These are phyloP conservation scores for Rhodotorula sphaerocarpa DNA, from an alignment of 768 basidiomycete species.

Conservation along the genomic window DNA sequence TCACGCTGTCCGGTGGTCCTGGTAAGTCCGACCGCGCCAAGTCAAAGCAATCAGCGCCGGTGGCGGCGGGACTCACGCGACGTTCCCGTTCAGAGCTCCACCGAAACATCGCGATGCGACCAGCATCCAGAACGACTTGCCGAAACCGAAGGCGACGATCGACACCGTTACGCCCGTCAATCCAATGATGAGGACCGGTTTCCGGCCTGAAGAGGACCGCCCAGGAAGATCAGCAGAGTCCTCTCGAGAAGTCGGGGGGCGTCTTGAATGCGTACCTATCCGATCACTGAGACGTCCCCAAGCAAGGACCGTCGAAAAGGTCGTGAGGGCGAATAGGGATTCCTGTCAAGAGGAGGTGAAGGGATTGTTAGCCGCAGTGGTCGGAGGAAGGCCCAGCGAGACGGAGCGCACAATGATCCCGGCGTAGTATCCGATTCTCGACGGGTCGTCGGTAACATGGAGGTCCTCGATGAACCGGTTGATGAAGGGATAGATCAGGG, in stretches of 20 bases:
- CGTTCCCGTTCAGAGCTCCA: constrained; percentile 27
- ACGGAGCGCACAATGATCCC: constrained; percentile 7
- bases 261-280: constrained; percentile 10
- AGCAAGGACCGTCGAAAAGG: constrained; percentile 29
- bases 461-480: constrained; percentile 17
- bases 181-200: constrained; percentile 37
- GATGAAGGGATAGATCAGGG: constrained; percentile 32
- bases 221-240: neutral
- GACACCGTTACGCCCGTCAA: constrained; percentile 31
- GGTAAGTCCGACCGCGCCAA: too few species aligned
- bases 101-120: constrained; percentile 31
- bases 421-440: constrained; percentile 14
- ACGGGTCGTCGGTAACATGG: constrained; percentile 20
- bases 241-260: neutral
- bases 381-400: neutral
- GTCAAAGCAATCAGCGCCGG: neutral
- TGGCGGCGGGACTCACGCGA: constrained; percentile 17
- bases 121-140: constrained; percentile 18
- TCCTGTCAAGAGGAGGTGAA: constrained; percentile 3
- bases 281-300: constrained; percentile 38
- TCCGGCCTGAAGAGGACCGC: constrained; percentile 19
- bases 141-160: constrained; percentile 33
- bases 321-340: constrained; percentile 31
- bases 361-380: neutral
- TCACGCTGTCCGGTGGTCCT: neutral